Evolutionary conservation across 2,329 filamentous ascomycete genomes (phyloP), one percentile per base, ranked within the genome.

Genomic region (Sclerotinia glacialis): DNA sequence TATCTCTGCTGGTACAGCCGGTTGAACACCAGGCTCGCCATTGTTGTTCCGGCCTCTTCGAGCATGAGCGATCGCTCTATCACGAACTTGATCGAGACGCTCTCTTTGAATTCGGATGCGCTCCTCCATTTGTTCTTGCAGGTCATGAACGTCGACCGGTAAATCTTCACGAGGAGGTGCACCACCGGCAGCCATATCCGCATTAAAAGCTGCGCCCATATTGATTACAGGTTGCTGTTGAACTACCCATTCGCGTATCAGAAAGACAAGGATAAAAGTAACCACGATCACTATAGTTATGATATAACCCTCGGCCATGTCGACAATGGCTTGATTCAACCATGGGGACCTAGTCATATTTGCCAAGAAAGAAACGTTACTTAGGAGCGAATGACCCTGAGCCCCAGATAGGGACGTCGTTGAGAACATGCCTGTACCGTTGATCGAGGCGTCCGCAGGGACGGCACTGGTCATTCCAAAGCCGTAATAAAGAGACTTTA

Each of bases 181-280:
- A 8, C 81, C 81, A n/a, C 79, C 78, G 9, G 81, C 84, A 14
- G 83, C 86, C 74, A 88, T 85, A 4, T 85, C 85, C 11, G 84
- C 73, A 78, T 81, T 68, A 77, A 82, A 74, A 76, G 79, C 70
- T 78, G 73, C 89, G 0, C 87, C 89, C 81, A 95, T 89, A 73
- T 96, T 96, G 72, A 95, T 89, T 70, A 93, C 89, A 6, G 94
- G 95, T 76, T 99, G 95, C 77, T 99, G 95, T 77, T 99, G 95
- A 12, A 99, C 93, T 61, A 99, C 95, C 85, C 97, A 99, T 79
- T 99, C 95, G 56, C 96, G 83, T 56, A 99, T 97, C 5, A 99
- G 80, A 72, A 99, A 99, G 52, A 99, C 88, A n/a, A 99, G 81
- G 67, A 99, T 97, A 78, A 98, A 99, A 67, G 90, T 93, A 54